Evolutionary conservation across 805 yeast genomes (phyloP).

Genomic region (Cyberlindnera petersonii): DNA sequence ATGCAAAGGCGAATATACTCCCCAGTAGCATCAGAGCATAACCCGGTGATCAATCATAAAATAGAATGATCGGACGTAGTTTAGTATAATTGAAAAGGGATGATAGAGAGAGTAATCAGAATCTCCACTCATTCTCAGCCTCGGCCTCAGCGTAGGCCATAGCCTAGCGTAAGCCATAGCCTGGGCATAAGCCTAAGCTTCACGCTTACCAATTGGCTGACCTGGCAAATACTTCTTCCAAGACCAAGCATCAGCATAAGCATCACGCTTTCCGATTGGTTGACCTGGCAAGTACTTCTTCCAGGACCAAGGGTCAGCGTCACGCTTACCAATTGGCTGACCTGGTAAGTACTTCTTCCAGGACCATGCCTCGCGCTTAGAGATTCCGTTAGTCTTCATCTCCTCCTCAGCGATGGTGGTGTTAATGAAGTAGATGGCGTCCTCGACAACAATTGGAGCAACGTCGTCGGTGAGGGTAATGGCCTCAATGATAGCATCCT

Average conservation of each 20-base stretch:
- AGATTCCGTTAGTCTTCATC: conserved; percentile 12
- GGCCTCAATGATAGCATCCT: conserved; percentile 27
- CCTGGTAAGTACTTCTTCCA: conserved; percentile 20
- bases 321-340: conserved; percentile 22
- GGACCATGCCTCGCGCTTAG: conserved; percentile 24
- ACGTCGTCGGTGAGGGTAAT: conserved; percentile 22
- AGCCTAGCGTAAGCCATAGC: conserved; percentile 22
- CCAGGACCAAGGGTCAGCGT: conserved; percentile 25
- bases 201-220: conserved; percentile 21
- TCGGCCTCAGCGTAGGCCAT: conserved; percentile 23
- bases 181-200: conserved; percentile 14
- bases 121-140: conserved; percentile 7
- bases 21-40: no score
- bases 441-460: conserved; percentile 23
- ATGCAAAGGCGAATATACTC: no score
- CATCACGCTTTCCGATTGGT: conserved; percentile 17
- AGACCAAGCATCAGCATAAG: conserved; percentile 21
- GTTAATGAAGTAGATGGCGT: conserved; percentile 27
- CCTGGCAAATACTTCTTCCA: conserved; percentile 20
- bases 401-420: conserved; percentile 23
- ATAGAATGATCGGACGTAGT: no score
- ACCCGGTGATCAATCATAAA: no score
- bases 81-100: no score
- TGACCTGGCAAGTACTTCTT: conserved; percentile 16
- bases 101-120: no score